These are phyloP conservation scores for Diversispora eburnea DNA, from an alignment of 192 early-diverging fungal genomes.

Conservation along the genomic window DNA sequence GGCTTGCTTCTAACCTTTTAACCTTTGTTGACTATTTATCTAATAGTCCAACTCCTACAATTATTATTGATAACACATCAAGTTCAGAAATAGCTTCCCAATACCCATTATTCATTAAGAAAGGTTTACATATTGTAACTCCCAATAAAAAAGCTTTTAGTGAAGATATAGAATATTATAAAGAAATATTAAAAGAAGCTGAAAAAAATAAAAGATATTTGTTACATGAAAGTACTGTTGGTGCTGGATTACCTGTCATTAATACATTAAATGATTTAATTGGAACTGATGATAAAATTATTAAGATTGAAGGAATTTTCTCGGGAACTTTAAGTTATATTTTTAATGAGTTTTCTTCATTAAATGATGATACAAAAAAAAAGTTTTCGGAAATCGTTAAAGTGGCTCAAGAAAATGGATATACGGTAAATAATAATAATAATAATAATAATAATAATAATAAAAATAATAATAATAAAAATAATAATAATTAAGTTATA, in stretches of 20 bases:
- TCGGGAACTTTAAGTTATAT: constrained; percentile 97
- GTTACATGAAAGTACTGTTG: constrained; percentile 95
- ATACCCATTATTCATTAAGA: constrained; percentile 81
- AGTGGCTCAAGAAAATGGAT: constrained; percentile 88
- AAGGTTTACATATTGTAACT: constrained; percentile 85
- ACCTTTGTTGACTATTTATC: constrained; percentile 56
- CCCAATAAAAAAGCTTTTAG: constrained; percentile 99
- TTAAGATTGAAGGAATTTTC: constrained; percentile 94
- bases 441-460: no score
- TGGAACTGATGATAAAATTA: constrained; percentile 88
- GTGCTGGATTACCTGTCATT: constrained; percentile 94
- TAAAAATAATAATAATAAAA: no score
- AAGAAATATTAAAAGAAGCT: constrained; percentile 62
- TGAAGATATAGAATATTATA: constrained; percentile 64
- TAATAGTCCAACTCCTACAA: constrained; percentile 50
- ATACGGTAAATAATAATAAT: constrained; percentile 55
- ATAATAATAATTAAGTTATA: no score
- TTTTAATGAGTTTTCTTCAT: constrained; percentile 93
- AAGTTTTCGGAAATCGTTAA: constrained; percentile 87
- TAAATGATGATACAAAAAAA: constrained; percentile 40
- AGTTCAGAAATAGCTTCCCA: constrained; percentile 68
- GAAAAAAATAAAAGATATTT: constrained; percentile 55
- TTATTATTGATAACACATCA: constrained; percentile 92
- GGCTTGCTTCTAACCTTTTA: constrained; percentile 45
- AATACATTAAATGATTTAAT: constrained; percentile 88